Percentiles rank a stretch among this genome's conserved stretches.
Evolutionary conservation across 768 basidiomycete species (phyloP).

Genomic region (Suillus weaverae): DNA sequence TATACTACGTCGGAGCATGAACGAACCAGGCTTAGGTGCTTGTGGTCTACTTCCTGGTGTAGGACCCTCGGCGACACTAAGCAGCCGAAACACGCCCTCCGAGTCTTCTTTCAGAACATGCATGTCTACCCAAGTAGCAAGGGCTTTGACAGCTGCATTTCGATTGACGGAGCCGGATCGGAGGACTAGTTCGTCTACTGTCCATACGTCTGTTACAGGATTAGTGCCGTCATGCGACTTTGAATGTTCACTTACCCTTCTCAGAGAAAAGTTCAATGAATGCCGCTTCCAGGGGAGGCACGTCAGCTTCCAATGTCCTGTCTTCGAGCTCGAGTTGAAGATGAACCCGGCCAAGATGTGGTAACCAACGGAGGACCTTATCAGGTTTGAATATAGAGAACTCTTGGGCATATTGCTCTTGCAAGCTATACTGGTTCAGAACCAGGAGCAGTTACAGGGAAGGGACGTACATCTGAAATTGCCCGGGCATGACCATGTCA

Average conservation of each 20-base stretch:
- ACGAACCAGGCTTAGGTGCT: constrained; percentile 27
- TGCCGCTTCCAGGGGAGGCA: constrained; percentile 87
- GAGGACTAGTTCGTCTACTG: constrained; percentile 62
- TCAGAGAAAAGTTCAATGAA: constrained; percentile 84
- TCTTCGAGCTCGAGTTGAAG: constrained; percentile 84
- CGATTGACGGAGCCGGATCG: constrained; percentile 67
- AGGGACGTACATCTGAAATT: constrained; percentile 67
- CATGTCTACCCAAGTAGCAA: constrained; percentile 81
- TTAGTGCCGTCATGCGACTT: not conserved
- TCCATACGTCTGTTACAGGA: constrained; percentile 59
- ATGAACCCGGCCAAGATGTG: constrained; percentile 83
- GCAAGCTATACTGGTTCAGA: constrained; percentile 47
- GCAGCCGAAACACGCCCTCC: constrained; percentile 59
- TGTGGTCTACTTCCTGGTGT: constrained; percentile 24
- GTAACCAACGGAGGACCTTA: constrained; percentile 86
- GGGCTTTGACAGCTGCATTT: constrained; percentile 65
- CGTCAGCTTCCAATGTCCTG: constrained; percentile 70
- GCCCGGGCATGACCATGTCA: constrained; percentile 79
- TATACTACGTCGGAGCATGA: not conserved
- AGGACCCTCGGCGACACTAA: constrained; percentile 61
- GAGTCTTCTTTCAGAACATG: constrained; percentile 75
- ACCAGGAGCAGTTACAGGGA: constrained; percentile 7
- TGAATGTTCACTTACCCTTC: constrained; percentile 44
- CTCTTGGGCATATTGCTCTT: constrained; percentile 72
- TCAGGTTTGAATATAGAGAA: constrained; percentile 89